These are phyloP conservation scores for Salix exigua DNA, from an alignment of 345 rosid genomes.

Conservation along the genomic window DNA sequence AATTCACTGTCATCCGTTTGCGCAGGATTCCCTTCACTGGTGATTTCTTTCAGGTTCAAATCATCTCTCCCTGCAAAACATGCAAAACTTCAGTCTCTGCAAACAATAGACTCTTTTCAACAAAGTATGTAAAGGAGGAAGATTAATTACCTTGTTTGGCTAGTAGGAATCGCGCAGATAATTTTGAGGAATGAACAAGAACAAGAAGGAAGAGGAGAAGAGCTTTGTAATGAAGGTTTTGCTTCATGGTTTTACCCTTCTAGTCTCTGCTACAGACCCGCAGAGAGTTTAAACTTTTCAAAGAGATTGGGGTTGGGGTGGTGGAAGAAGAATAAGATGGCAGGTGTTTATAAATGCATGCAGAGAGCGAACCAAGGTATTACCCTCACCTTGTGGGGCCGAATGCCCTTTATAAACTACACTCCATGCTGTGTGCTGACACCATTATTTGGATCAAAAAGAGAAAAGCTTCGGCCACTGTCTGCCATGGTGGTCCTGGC, in stretches of 20 bases:
- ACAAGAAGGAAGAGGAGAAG: constrained; percentile 37
- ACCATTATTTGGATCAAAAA: constrained; percentile 3
- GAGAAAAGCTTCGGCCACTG: constrained; percentile 15
- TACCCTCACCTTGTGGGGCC: constrained; percentile 11
- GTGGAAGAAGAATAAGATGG: constrained; percentile 3
- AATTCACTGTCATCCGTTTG: constrained; percentile 26
- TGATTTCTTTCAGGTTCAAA: constrained; percentile 22
- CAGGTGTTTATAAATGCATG: constrained; percentile 30
- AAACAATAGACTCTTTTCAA: neutral
- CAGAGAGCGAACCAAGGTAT: neutral
- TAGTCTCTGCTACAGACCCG: neutral
- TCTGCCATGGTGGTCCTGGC: constrained; percentile 35
- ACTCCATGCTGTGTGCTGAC: constrained; percentile 9
- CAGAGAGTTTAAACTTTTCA: neutral
- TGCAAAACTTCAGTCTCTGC: constrained; percentile 1
- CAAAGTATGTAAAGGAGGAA: neutral
- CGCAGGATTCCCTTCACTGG: constrained; percentile 17
- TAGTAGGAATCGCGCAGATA: constrained; percentile 33
- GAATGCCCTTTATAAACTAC: neutral
- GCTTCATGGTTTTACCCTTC: constrained; percentile 44
- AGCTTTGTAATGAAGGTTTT: constrained; percentile 21
- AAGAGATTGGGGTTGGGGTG: constrained; percentile 2
- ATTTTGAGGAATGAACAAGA: constrained; percentile 24
- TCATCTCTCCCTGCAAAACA: constrained; percentile 30
- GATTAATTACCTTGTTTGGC: constrained; percentile 25